Conservation (phyloP, 495 filamentous ascomycete genomes). For the Apodospora peruviana region DNA sequence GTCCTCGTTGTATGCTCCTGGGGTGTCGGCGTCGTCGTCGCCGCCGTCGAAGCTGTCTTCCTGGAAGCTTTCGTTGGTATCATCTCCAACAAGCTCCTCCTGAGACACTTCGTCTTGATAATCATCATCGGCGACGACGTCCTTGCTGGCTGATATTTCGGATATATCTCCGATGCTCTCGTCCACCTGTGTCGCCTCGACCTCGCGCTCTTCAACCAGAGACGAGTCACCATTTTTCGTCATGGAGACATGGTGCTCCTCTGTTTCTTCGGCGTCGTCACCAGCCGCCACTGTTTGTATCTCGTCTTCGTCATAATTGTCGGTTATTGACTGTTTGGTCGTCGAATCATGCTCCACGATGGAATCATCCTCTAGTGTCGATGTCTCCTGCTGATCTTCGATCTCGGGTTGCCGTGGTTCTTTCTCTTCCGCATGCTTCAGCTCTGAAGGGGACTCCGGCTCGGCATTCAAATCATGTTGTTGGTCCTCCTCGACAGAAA, state of each 20-base stretch:
- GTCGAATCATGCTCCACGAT: too few species aligned
- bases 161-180: too few species aligned
- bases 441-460: not conserved
- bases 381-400: too few species aligned
- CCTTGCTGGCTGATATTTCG: too few species aligned
- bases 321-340: too few species aligned
- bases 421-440: not conserved
- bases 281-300: not conserved
- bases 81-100: not conserved
- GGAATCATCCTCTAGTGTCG: too few species aligned
- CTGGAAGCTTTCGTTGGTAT: not conserved
- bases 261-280: not conserved
- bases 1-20: slow-evolving; percentile 1
- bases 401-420: too few species aligned
- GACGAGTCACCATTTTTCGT: too few species aligned
- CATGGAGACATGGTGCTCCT: not conserved
- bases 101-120: not conserved
- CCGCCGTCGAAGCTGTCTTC: not conserved
- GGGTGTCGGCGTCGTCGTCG: not conserved
- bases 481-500: too few species aligned
- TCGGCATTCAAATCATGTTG: slow-evolving; percentile 7
- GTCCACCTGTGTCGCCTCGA: too few species aligned
- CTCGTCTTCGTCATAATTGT: too few species aligned
- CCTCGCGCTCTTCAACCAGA: too few species aligned
- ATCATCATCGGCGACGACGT: not conserved